Evolutionary conservation across 2,329 filamentous ascomycete genomes (phyloP), one percentile per base, ranked within the genome.

Genomic region (Hymenoscyphus occultus): DNA sequence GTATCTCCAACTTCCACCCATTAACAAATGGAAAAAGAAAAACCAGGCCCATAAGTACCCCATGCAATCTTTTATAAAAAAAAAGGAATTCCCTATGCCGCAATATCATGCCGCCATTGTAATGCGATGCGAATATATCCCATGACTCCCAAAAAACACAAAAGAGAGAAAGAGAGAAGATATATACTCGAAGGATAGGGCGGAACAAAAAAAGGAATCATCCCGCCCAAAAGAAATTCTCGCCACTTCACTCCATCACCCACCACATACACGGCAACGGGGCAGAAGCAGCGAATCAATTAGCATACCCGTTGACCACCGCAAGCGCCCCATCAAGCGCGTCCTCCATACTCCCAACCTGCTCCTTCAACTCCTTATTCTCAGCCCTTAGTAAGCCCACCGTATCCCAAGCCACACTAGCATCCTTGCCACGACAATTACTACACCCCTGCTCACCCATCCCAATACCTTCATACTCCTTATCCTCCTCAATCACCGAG

Each of bases 341-440:
- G 2, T 77, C 79, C 76, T 90, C 86, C 2, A 90, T 75, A 69
- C 85, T 79, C 19, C 81, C 80, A 3, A 90, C 84, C 22, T 85
- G 78, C 48, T 81, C 79, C 78, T 89, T 89, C 60, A 90, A 74
- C 9, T 81, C 81, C 71, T 79, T 82, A 69, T 90, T 90, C 78
- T 90, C 87, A 58, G 85, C 83, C 48, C 84, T 79, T 65, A 89
- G 76, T 58, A 88, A 68, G 61, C 82, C 81, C n/a, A 87, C 86
- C 3, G 86, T 87, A 71, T 89, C 82, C 86, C 86, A 89, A 4
- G 86, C 86, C 45, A 86, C 80, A 68, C 84, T 85, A 13, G 83
- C 80, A 61, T 85, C 83, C 70, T 83, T 81, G 13, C 86, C 86
- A 62, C 80, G 76, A 74, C 87, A 89, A 70, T 87, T 88, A 40